phyloP scores from a whole-genome alignment of 805 yeast species.

The Tetrapisispora arboricola region DNA sequence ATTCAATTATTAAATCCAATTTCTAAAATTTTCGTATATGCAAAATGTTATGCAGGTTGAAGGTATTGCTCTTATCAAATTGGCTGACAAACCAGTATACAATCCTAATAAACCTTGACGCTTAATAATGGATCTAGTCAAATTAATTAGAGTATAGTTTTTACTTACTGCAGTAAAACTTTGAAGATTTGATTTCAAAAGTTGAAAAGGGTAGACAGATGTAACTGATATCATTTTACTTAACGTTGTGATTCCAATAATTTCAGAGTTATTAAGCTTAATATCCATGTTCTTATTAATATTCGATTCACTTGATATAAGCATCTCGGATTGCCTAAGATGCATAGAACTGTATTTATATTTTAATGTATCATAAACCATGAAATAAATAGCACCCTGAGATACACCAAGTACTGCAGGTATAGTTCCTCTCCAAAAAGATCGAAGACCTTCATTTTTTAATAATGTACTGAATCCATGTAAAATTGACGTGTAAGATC shows the following conservation, averaged over 20 bases:
- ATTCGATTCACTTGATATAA: conserved; percentile 3
- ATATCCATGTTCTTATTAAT: conserved; percentile 6
- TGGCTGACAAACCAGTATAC: conserved; percentile 76
- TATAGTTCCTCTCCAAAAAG: conserved; percentile 63
- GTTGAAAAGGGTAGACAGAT: conserved; percentile 74
- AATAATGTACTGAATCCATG: conserved; percentile 46
- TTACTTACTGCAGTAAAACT: conserved; percentile 28
- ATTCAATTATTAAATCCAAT: not conserved
- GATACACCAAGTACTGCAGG: conserved; percentile 75
- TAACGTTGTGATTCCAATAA: conserved; percentile 51
- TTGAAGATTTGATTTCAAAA: conserved; percentile 69
- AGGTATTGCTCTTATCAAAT: conserved; percentile 75
- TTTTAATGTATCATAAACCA: conserved; percentile 75
- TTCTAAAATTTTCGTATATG: conserved; percentile 58
- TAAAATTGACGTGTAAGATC: conserved; percentile 39
- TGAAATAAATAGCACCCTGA: conserved; percentile 83
- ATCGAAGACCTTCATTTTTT: conserved; percentile 44
- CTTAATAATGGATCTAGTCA: conserved; percentile 33
- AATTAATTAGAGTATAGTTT: conserved; percentile 20
- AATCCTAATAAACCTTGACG: conserved; percentile 57
- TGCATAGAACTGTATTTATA: conserved; percentile 14
- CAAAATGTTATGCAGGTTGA: conserved; percentile 87
- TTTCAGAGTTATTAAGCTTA: conserved; percentile 42
- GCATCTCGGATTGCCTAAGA: not conserved
- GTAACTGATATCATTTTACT: conserved; percentile 63